Conservation (phyloP, 306 rosid genomes). For the Comarum palustre region DNA sequence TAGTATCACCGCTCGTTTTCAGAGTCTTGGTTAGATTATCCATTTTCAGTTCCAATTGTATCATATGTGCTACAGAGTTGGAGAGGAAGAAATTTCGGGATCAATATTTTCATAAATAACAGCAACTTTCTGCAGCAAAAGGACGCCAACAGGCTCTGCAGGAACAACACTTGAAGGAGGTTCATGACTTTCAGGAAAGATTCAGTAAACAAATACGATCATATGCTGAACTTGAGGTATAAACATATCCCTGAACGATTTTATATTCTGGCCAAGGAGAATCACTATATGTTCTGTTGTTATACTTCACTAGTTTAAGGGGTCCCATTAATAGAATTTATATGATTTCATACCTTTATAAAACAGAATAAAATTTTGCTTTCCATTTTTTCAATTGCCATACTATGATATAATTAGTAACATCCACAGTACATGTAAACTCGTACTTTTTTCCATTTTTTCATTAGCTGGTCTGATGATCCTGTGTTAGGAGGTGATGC, state of each 20-base stretch:
- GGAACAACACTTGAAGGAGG: slow-evolving; percentile 68
- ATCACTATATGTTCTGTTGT: background rate
- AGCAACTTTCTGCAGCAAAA: slow-evolving; percentile 88
- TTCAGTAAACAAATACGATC: slow-evolving; percentile 56
- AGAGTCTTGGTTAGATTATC: too few species aligned
- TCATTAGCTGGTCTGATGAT: background rate
- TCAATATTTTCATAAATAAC: slow-evolving; percentile 51
- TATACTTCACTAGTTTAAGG: background rate
- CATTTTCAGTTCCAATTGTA: too few species aligned
- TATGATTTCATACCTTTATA: background rate
- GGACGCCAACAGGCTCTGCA: slow-evolving; percentile 75
- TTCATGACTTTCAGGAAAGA: slow-evolving; percentile 59
- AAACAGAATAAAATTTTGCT: background rate
- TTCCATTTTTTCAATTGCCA: background rate
- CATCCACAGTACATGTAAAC: background rate
- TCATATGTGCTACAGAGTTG: slow-evolving; percentile 41
- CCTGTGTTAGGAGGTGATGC: background rate
- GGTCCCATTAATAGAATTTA: background rate
- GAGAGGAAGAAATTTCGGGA: slow-evolving; percentile 73
- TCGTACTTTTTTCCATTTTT: too few species aligned
- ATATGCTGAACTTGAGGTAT: slow-evolving; percentile 60
- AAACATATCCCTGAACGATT: slow-evolving; percentile 2
- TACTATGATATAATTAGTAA: background rate
- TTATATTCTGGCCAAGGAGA: slow-evolving; percentile 9
- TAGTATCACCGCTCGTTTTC: too few species aligned